Evolutionary conservation across 129 eudicot genomes (phyloP).

Genomic region (Artemisia annua): DNA sequence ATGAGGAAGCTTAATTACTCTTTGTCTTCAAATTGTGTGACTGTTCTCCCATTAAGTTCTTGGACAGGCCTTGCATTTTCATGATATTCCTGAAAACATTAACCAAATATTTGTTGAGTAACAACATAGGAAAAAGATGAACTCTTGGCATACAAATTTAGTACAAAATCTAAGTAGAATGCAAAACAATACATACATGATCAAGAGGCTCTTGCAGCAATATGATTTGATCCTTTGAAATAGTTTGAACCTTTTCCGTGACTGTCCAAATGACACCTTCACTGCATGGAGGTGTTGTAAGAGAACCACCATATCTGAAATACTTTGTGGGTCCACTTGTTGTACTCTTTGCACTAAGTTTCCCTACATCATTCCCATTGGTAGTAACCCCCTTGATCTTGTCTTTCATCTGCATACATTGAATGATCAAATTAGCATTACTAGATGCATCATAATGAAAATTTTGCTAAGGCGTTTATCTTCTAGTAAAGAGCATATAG

Average conservation of each 20-base stretch:
- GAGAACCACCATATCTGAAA: constrained; percentile 63
- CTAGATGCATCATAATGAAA: too few species aligned
- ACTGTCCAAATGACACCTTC: constrained; percentile 62
- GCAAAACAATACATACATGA: constrained; percentile 40
- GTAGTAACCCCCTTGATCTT: constrained; percentile 4
- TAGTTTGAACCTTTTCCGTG: constrained; percentile 35
- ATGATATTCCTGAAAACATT: constrained; percentile 38
- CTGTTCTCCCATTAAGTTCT: constrained; percentile 29
- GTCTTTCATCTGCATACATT: constrained; percentile 25
- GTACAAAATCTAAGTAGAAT: background rate
- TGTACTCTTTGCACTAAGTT: constrained; percentile 37
- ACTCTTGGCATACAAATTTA: background rate
- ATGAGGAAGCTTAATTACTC: constrained; percentile 12
- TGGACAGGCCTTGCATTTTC: constrained; percentile 66
- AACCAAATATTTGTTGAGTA: background rate
- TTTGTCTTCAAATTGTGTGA: constrained; percentile 25
- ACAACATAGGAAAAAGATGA: background rate
- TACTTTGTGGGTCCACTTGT: constrained; percentile 43
- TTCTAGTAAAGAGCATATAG: too few species aligned
- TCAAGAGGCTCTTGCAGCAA: constrained; percentile 41
- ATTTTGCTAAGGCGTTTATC: too few species aligned
- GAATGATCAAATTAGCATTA: background rate
- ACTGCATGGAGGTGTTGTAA: constrained; percentile 65
- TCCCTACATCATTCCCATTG: constrained; percentile 30
- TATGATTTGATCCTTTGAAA: constrained; percentile 49